Conservation (phyloP, 2,329 filamentous ascomycete species). For the Exutisphaerella laricina region DNA sequence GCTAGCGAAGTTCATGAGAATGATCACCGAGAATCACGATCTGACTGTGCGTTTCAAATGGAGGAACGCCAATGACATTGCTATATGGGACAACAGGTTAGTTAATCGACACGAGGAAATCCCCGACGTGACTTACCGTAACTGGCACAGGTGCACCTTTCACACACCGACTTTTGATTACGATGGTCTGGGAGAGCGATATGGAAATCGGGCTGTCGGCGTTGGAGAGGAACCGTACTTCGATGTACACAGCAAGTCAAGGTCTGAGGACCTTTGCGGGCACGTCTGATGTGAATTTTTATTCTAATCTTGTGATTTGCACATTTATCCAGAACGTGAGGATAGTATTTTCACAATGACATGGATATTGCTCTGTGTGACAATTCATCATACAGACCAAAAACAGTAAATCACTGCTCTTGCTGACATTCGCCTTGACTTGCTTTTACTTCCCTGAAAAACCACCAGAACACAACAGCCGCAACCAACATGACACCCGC, state of each 20-base stretch:
- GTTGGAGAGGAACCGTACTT: slow-evolving; percentile 53
- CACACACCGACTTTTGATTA: slow-evolving; percentile 62
- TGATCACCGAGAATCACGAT: slow-evolving; percentile 55
- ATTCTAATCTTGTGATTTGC: background rate
- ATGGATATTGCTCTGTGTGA: background rate
- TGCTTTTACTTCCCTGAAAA: slow-evolving; percentile 4
- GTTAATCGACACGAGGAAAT: background rate
- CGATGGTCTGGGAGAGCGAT: slow-evolving; percentile 46
- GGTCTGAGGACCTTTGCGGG: slow-evolving; percentile 21
- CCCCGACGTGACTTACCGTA: slow-evolving; percentile 56
- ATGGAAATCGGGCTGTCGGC: slow-evolving; percentile 50
- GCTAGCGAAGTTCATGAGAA: slow-evolving; percentile 20
- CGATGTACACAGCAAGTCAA: slow-evolving; percentile 47
- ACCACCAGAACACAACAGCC: slow-evolving; percentile 8
- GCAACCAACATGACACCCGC: slow-evolving; percentile 9
- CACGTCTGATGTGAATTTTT: background rate
- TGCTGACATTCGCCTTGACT: background rate
- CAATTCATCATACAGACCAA: background rate
- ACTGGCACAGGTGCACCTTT: slow-evolving; percentile 50
- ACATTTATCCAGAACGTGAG: no score
- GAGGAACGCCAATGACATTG: slow-evolving; percentile 48
- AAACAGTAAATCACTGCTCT: background rate
- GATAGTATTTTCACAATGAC: no score
- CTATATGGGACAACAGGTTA: slow-evolving; percentile 62
- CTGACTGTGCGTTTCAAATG: slow-evolving; percentile 64